Conservation (phyloP, 2,329 filamentous ascomycete genomes). For the Talaromyces sp. region DNA sequence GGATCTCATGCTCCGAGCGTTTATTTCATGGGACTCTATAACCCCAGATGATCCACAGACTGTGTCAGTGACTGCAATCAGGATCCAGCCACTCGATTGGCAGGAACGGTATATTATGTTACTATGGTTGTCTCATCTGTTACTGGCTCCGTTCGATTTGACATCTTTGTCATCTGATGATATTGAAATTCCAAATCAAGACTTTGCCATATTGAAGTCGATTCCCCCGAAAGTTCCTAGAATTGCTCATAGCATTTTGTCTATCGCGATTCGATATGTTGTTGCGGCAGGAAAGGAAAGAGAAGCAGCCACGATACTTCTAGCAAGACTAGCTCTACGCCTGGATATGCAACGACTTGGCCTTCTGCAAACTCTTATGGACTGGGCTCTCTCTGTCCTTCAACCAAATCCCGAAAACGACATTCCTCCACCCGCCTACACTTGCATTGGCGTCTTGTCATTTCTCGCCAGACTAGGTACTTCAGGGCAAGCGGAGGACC, state of each 20-base stretch:
- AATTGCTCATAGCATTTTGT: slow-evolving; percentile 65
- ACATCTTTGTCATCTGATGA: slow-evolving; percentile 66
- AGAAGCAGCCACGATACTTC: slow-evolving; percentile 75
- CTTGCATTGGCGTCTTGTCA: slow-evolving; percentile 71
- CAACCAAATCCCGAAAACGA: slow-evolving; percentile 30
- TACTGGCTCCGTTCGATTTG: slow-evolving; percentile 85
- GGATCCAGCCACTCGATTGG: slow-evolving; percentile 59
- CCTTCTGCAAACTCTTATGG: slow-evolving; percentile 61
- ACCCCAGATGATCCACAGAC: slow-evolving; percentile 12
- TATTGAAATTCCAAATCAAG: slow-evolving; percentile 31
- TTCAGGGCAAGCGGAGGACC: slow-evolving; percentile 68
- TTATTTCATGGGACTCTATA: slow-evolving; percentile 55
- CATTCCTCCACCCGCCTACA: slow-evolving; percentile 55
- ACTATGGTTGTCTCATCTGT: slow-evolving; percentile 78
- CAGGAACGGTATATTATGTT: slow-evolving; percentile 83
- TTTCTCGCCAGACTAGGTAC: slow-evolving; percentile 71
- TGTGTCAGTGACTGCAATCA: slow-evolving; percentile 14
- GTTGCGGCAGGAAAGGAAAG: slow-evolving; percentile 76
- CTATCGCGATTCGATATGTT: slow-evolving; percentile 67
- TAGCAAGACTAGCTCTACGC: slow-evolving; percentile 77
- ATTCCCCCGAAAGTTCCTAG: slow-evolving; percentile 61
- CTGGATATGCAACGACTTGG: slow-evolving; percentile 80
- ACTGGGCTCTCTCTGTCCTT: slow-evolving; percentile 65
- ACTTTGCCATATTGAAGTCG: slow-evolving; percentile 22
- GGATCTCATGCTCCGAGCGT: slow-evolving; percentile 69